phyloP scores from a whole-genome alignment of 164 flowering plant genomes.

The Cinnamomum chago region DNA sequence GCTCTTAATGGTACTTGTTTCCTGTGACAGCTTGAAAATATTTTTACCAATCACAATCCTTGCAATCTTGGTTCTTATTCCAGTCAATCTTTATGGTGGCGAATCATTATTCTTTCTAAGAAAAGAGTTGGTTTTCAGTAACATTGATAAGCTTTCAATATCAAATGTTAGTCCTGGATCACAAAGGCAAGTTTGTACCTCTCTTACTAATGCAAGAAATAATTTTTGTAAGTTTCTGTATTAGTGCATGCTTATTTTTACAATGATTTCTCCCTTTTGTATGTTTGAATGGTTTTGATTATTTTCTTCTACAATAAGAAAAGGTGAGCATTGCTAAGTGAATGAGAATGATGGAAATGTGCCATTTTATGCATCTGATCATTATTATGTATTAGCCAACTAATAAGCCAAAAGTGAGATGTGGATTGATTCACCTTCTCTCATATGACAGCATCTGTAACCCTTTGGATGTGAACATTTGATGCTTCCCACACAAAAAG shows the following conservation, averaged over 20 bases:
- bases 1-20: background rate
- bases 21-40: conserved; percentile 67
- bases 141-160: conserved; percentile 95
- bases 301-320: no score
- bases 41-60: conserved; percentile 69
- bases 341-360: background rate
- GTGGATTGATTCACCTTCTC: no score
- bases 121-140: conserved; percentile 62
- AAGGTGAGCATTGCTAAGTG: background rate
- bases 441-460: no score
- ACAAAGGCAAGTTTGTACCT: conserved; percentile 41
- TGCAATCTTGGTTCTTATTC: conserved; percentile 76
- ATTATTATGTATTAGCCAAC: no score
- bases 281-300: background rate
- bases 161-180: conserved; percentile 82
- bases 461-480: no score
- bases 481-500: no score
- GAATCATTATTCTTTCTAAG: conserved; percentile 48
- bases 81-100: conserved; percentile 78
- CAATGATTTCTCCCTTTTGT: background rate
- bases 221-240: background rate
- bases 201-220: background rate
- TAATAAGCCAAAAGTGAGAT: no score
- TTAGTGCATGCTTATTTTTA: background rate
- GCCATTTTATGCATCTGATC: background rate